Evolutionary conservation across 805 yeast species (phyloP), one percentile per base, ranked within the genome.

Genomic region (Debaryomyces maramus): DNA sequence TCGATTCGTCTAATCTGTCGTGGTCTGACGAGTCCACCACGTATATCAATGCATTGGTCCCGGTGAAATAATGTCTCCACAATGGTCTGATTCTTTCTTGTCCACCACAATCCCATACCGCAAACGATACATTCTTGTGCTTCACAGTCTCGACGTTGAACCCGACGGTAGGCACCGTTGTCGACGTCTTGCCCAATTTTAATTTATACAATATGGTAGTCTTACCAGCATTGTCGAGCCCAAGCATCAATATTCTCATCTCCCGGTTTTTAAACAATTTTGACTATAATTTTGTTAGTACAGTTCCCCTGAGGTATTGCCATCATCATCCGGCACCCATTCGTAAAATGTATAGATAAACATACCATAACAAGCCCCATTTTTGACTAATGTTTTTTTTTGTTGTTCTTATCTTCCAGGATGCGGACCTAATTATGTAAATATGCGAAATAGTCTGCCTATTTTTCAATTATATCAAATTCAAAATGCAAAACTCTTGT

Each of bases 21-120:
- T 66, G 58, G 63, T 89, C 96, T 6, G 85, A 79, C 5, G 88
- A 77, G 64, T 90, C 98, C 44, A 90, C 84, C 40, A 90, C 97
- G 61, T 87, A 90, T 40, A 90, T 88, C 43, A 90, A 74, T 7
- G 96, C 96, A 58, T 88, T 85, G 4, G 97, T 88, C 27, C 96
- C 96, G 9, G 95, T 86, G 65, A 85, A 88, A 66, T 90, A 90
- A 60, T 90, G 97, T 63, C 97, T 81, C 97, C 98, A 90, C 43
- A 90, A 72, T 0, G 95, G 95, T 58, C 97, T 79, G 51, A 89
- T 78, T 62, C 95, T 74, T 55, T 86, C 95, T 70, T 88, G 97
- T 60, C 97, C 97, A 67, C 97, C 97, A 45, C 93, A 93, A 63
- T 87, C 95, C 95, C 95, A 87, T 58, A 87, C 89, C 45, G 88